Evolutionary conservation across 768 basidiomycete genomes (phyloP).

Genomic region (Boletus reticuloceps): DNA sequence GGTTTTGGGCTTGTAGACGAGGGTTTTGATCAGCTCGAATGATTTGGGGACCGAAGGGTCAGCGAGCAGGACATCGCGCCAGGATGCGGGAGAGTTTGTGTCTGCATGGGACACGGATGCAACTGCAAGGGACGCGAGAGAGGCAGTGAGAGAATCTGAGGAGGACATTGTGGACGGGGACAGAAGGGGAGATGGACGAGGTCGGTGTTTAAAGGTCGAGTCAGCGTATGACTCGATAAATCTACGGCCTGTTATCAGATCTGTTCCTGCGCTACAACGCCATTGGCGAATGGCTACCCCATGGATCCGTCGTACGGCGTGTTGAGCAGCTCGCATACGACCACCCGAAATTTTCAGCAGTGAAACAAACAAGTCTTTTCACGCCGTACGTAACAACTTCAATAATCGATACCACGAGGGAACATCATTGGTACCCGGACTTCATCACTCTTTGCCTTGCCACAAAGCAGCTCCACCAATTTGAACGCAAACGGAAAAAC

Average conservation of each 20-base stretch:
- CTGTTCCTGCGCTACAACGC: slow-evolving; percentile 6
- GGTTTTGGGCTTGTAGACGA: slow-evolving; percentile 95
- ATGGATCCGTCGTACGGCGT: slow-evolving; percentile 26
- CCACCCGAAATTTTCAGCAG: slow-evolving; percentile 8
- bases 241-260: slow-evolving; percentile 22
- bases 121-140: slow-evolving; percentile 51
- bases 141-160: slow-evolving; percentile 33
- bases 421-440: slow-evolving; percentile 72
- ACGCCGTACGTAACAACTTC: slow-evolving; percentile 10
- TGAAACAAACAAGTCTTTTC: slow-evolving; percentile 18
- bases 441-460: slow-evolving; percentile 57
- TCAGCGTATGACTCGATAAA: slow-evolving; percentile 26
- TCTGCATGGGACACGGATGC: slow-evolving; percentile 55
- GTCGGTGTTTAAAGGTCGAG: slow-evolving; percentile 15
- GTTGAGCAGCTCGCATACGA: slow-evolving; percentile 27
- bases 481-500: slow-evolving; percentile 75
- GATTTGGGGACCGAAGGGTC: slow-evolving; percentile 48
- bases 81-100: slow-evolving; percentile 68
- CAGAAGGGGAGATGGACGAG: slow-evolving; percentile 1
- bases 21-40: slow-evolving; percentile 80
- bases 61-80: slow-evolving; percentile 70
- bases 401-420: slow-evolving; percentile 50
- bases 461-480: slow-evolving; percentile 70
- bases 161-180: slow-evolving; percentile 34
- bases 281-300: slow-evolving; percentile 10